Conservation (phyloP, 306 rosid genomes). For the Cucumis cinereus region DNA sequence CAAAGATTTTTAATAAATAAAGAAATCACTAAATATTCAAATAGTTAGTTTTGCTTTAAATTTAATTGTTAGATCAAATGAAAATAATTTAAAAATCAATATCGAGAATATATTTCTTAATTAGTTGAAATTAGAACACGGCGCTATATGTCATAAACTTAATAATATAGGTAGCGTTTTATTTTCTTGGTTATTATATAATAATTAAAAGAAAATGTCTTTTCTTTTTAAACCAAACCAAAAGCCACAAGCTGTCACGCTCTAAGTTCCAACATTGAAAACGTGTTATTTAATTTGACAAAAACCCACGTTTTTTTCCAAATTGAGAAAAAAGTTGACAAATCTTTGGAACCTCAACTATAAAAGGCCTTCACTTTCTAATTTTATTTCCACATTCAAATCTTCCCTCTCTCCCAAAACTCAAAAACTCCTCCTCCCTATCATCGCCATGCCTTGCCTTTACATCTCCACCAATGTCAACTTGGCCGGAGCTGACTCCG, state of each 20-base stretch:
- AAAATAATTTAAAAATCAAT: no score
- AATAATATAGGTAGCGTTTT: no score
- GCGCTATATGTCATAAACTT: no score
- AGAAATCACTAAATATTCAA: no score
- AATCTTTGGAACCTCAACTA: not conserved
- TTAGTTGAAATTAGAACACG: no score
- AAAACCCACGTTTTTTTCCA: not conserved
- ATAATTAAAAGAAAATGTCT: not conserved
- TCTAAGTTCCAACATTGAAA: not conserved
- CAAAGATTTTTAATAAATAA: no score
- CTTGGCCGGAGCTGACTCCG: not conserved
- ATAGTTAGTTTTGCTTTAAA: no score
- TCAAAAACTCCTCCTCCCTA: not conserved
- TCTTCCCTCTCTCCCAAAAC: not conserved
- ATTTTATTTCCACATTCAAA: not conserved
- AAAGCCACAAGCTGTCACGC: not conserved
- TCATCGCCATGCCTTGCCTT: slow-evolving; percentile 5
- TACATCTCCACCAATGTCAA: slow-evolving; percentile 9
- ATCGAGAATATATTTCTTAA: no score
- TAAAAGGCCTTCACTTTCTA: not conserved
- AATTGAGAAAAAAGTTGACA: not conserved
- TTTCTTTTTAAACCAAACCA: no score
- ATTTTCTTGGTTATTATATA: not conserved
- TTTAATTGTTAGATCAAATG: no score
- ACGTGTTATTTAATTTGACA: not conserved